These are phyloP conservation scores for Petunia hybrid DNA, from an alignment of 305 asterid genomes.

Conservation along the genomic window DNA sequence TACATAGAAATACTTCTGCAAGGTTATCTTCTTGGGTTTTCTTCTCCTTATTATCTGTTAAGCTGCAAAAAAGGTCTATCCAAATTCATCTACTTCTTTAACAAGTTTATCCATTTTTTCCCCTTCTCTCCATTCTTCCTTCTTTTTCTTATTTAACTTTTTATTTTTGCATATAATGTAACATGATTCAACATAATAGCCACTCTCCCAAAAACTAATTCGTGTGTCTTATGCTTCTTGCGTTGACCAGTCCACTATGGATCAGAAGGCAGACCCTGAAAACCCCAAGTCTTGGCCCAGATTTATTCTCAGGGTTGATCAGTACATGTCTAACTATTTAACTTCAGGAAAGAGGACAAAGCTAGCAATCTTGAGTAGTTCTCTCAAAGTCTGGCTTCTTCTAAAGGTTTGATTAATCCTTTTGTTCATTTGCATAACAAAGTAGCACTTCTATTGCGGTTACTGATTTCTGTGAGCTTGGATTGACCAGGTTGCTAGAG, in stretches of 20 bases:
- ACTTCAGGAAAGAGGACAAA: conserved; percentile 93
- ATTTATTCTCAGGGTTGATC: conserved; percentile 86
- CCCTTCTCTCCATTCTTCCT: background rate
- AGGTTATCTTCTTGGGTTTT: conserved; percentile 24
- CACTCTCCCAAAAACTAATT: background rate
- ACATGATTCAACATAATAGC: background rate
- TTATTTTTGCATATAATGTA: background rate
- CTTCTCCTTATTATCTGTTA: background rate
- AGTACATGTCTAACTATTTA: conserved; percentile 88
- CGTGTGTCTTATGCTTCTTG: conserved; percentile 31
- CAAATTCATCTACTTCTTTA: background rate
- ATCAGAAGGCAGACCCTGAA: conserved; percentile 74
- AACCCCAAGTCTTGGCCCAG: conserved; percentile 91
- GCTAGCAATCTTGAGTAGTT: conserved; percentile 87
- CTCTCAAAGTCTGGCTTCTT: conserved; percentile 98
- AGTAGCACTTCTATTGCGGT: conserved; percentile 2
- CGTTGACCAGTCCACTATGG: conserved; percentile 64
- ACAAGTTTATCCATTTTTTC: background rate
- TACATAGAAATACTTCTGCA: background rate
- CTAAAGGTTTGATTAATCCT: conserved; percentile 65
- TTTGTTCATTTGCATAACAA: background rate
- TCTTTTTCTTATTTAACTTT: background rate
- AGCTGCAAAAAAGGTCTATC: background rate
- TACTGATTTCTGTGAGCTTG: conserved; percentile 28
- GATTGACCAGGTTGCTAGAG: conserved; percentile 79